A percentile compares a stretch with the other conserved stretches of the same genome.
Conservation (phyloP, 345 rosid species). For the Rhodamnia argentea region DNA sequence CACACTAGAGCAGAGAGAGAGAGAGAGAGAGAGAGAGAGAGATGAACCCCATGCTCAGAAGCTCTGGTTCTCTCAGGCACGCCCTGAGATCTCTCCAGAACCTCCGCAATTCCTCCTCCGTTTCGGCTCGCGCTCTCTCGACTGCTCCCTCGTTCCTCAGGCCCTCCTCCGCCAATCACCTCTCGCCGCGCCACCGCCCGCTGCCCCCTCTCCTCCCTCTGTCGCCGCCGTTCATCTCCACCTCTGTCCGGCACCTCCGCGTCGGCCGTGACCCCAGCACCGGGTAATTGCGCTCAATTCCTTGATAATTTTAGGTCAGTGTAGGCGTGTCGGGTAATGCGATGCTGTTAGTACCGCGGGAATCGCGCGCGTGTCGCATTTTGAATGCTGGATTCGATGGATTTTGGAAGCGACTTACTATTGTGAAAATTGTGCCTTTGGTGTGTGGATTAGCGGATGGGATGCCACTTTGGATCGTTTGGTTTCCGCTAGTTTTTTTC, state of each 20-base stretch:
- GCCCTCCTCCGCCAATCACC: not conserved
- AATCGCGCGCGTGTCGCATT: not conserved
- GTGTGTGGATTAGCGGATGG: not conserved
- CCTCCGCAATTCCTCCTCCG: constrained; percentile 17
- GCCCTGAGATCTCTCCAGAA: constrained; percentile 11
- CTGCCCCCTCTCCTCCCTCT: not conserved
- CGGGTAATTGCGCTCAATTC: constrained; percentile 9
- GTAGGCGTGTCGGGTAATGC: not conserved
- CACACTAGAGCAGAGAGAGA: not conserved
- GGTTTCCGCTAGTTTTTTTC: not conserved
- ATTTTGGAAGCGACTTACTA: not conserved
- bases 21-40: not conserved
- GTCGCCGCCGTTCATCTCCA: constrained; percentile 8
- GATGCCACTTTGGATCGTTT: not conserved
- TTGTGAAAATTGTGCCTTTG: not conserved
- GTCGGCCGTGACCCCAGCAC: constrained; percentile 28
- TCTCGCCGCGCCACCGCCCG: not conserved
- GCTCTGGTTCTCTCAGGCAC: constrained; percentile 3
- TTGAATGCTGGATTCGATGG: not conserved
- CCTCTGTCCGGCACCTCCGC: constrained; percentile 36
- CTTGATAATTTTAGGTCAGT: not conserved
- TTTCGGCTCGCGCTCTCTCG: constrained; percentile 10
- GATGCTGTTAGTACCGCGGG: not conserved
- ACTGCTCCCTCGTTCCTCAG: constrained; percentile 7
- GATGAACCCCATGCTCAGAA: constrained; percentile 8